Evolutionary conservation across 2,329 filamentous ascomycete species (phyloP), one percentile per base, ranked within the genome.

Genomic region (Penicillium sp.): DNA sequence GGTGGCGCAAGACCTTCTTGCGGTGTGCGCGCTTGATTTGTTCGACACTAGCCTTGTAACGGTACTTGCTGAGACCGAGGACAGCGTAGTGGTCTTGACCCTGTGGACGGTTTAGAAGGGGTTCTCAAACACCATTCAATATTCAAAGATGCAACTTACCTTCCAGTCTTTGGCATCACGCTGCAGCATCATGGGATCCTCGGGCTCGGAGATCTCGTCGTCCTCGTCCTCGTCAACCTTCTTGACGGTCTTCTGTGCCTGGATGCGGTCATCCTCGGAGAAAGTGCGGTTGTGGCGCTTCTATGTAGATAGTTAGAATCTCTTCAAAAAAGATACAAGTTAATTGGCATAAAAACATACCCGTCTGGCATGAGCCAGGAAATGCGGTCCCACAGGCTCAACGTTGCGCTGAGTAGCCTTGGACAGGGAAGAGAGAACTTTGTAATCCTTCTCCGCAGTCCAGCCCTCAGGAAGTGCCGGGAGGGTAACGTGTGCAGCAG

Each of bases 161-260:
- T 99, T 99, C 94, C 94, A 99, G 81, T 99, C 94, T 81, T 99
- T 99, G 70, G 94, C 92, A 72, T 97, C 91, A 55, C 91, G 85
- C 73, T 90, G 83, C 30, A 99, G 85, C 84, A 97, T 88, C 79
- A 95, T 83, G 56, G 91, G 88, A 71, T 97, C 93, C 78, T 99
- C 94, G 28, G 88, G 80, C 79, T 99, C 94, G 76, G 90, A 95
- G 74, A 96, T 91, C 60, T 97, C 92, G 68, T 90, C 62, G 87
- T 97, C 91, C 55, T 91, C 89, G 55, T 91, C 89, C 62, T 94
- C 89, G 76, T 97, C 93, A 55, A 95, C 86, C 77, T 96, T 97
- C 85, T 95, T 96, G 71, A 92, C 91, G 65, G 88, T 91, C 76
- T 95, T 87, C 76, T 95, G 89, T 49, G 94, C 94, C 80, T 97